Evolutionary conservation across 176 grass and related monocot genomes (phyloP).

Genomic region (bread wheat (Triticum aestivum)): DNA sequence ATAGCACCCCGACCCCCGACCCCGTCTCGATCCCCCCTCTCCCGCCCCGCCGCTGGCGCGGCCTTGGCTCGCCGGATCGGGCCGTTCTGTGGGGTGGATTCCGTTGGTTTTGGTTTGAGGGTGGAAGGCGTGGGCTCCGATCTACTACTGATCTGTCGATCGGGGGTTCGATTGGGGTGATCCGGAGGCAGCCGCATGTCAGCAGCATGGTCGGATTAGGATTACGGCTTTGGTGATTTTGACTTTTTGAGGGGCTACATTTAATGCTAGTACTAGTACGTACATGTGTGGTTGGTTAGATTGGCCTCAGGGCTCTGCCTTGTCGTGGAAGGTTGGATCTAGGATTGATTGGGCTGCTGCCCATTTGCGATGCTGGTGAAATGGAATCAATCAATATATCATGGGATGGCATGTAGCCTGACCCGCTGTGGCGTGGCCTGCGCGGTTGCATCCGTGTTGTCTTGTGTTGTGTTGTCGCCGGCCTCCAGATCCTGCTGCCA

Average conservation of each 20-base stretch:
- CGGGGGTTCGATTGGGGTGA: not conserved
- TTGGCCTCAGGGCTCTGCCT: not conserved
- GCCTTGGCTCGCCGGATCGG: not conserved
- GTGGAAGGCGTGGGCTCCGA: not conserved
- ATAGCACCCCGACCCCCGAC: no score
- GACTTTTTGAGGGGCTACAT: not conserved
- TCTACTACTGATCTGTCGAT: constrained; percentile 22
- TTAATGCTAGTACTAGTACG: not conserved
- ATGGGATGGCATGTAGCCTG: not conserved
- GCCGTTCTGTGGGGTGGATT: not conserved
- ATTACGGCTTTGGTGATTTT: not conserved
- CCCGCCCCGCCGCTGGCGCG: no score
- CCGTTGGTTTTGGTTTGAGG: not conserved
- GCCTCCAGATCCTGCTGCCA: no score
- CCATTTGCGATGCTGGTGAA: not conserved
- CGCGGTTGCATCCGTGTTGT: not conserved
- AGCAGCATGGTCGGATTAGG: not conserved
- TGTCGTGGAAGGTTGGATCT: not conserved
- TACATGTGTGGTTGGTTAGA: not conserved
- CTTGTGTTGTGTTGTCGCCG: no score
- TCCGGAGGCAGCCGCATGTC: not conserved
- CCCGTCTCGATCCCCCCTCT: not conserved
- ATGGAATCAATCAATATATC: not conserved
- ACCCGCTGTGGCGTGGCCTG: not conserved
- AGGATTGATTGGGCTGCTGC: not conserved